Conservation (phyloP, 805 yeast species). For the Ogataea saltuana region DNA sequence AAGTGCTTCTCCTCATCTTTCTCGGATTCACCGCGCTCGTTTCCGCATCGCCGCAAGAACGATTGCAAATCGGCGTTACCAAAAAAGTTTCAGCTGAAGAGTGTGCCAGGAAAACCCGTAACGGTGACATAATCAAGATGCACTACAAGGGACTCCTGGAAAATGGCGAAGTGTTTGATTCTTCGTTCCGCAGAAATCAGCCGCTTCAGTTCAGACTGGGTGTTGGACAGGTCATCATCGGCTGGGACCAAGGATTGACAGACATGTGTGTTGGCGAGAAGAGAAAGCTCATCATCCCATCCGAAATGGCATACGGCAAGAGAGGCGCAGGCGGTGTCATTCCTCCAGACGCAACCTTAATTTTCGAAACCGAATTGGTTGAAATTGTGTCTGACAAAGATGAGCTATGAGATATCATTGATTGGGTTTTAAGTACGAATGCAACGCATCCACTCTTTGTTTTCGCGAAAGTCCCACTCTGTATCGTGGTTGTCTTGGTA, state of each 20-base stretch:
- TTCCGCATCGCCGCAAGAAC: slow-evolving; percentile 3
- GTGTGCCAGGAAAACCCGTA: slow-evolving; percentile 57
- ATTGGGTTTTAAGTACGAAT: slow-evolving; percentile 15
- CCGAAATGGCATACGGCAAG: slow-evolving; percentile 74
- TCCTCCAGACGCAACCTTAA: slow-evolving; percentile 75
- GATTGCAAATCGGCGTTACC: slow-evolving; percentile 41
- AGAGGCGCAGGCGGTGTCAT: slow-evolving; percentile 67
- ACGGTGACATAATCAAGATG: slow-evolving; percentile 70
- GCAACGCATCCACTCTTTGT: slow-evolving; percentile 22
- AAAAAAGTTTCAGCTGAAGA: slow-evolving; percentile 49
- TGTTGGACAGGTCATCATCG: slow-evolving; percentile 74
- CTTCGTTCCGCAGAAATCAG: slow-evolving; percentile 59
- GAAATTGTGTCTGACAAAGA: slow-evolving; percentile 39
- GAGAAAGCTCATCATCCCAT: slow-evolving; percentile 77
- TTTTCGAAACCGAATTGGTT: slow-evolving; percentile 66
- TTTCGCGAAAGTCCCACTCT: slow-evolving; percentile 24
- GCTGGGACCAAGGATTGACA: slow-evolving; percentile 87
- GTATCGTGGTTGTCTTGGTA: slow-evolving; percentile 14
- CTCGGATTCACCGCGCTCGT: neutral
- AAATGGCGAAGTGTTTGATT: slow-evolving; percentile 74
- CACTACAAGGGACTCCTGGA: slow-evolving; percentile 76
- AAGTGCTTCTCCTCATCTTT: neutral
- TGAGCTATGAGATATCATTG: slow-evolving; percentile 21
- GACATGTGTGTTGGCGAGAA: slow-evolving; percentile 90
- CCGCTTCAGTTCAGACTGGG: slow-evolving; percentile 81